These are phyloP conservation scores for Aureobasidium sp. DNA, from an alignment of 2,329 filamentous ascomycete genomes.

Conservation along the genomic window DNA sequence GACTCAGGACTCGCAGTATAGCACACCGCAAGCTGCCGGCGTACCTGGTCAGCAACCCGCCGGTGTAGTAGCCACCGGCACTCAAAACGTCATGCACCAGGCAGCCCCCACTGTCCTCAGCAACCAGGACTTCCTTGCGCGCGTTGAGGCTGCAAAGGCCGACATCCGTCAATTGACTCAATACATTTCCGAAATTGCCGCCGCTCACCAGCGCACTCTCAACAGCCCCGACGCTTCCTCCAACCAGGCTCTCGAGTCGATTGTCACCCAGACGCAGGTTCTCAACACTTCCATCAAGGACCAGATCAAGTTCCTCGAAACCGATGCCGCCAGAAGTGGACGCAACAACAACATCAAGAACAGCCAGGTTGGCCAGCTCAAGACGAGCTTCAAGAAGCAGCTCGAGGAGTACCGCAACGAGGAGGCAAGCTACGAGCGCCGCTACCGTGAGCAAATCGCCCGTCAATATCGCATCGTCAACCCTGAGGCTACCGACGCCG, in stretches of 20 bases:
- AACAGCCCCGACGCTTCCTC: conserved; percentile 52
- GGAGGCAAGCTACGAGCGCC: conserved; percentile 62
- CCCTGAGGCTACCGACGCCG: conserved; percentile 67
- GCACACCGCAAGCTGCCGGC: conserved; percentile 17
- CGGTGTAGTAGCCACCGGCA: conserved; percentile 11
- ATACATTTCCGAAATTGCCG: conserved; percentile 61
- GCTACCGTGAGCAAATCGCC: conserved; percentile 70
- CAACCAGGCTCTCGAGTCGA: conserved; percentile 55
- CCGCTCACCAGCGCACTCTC: conserved; percentile 65
- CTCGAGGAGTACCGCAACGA: conserved; percentile 64
- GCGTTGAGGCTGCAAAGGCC: conserved; percentile 58
- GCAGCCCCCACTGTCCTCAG: conserved; percentile 44
- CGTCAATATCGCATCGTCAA: conserved; percentile 78
- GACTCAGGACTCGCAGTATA: conserved; percentile 31
- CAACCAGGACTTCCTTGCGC: conserved; percentile 52
- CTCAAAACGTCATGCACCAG: conserved; percentile 25
- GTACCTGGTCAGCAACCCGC: background rate
- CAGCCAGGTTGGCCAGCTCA: conserved; percentile 62
- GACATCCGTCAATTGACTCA: conserved; percentile 61
- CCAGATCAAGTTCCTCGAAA: conserved; percentile 69
- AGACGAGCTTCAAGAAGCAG: conserved; percentile 64
- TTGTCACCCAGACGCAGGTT: conserved; percentile 63
- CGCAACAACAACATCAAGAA: conserved; percentile 59
- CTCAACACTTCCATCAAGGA: conserved; percentile 71
- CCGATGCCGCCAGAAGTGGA: conserved; percentile 58